These are phyloP conservation scores for Solanum bukasovii DNA, from an alignment of 257 asterid genomes.

Conservation along the genomic window DNA sequence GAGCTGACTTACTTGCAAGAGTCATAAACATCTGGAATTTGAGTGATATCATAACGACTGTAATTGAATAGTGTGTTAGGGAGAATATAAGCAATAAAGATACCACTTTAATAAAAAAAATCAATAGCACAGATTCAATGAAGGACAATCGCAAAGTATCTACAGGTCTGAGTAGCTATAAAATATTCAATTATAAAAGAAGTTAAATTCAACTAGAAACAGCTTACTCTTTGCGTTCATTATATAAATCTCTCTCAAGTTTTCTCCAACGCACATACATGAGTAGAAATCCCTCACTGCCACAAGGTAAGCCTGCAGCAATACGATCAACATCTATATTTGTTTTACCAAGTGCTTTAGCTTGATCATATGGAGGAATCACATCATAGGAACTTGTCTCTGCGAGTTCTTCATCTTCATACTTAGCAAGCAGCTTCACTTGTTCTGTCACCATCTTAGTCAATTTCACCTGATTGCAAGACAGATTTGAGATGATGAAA, in stretches of 20 bases:
- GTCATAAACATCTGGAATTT: conserved; percentile 95
- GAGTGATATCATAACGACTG: conserved; percentile 89
- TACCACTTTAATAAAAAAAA: neutral
- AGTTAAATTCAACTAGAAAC: neutral
- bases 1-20: conserved; percentile 80
- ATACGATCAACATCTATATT: conserved; percentile 90
- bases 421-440: conserved; percentile 67
- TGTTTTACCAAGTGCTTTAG: conserved; percentile 97
- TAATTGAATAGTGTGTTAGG: conserved; percentile 15
- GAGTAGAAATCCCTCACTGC: conserved; percentile 95
- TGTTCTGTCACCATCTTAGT: conserved; percentile 93
- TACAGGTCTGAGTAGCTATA: neutral
- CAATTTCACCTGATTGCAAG: conserved; percentile 44
- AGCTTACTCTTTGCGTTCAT: conserved; percentile 81
- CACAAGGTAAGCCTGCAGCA: conserved; percentile 97
- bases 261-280: conserved; percentile 99
- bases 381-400: conserved; percentile 58
- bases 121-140: neutral
- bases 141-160: neutral
- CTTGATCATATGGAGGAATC: conserved; percentile 93
- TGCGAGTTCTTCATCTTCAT: conserved; percentile 76
- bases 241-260: conserved; percentile 83
- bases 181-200: neutral
- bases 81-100: neutral
- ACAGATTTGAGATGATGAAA: neutral